These are phyloP conservation scores for Neofusicoccum umdonicola DNA, from an alignment of 2,329 filamentous ascomycete genomes.

Conservation along the genomic window DNA sequence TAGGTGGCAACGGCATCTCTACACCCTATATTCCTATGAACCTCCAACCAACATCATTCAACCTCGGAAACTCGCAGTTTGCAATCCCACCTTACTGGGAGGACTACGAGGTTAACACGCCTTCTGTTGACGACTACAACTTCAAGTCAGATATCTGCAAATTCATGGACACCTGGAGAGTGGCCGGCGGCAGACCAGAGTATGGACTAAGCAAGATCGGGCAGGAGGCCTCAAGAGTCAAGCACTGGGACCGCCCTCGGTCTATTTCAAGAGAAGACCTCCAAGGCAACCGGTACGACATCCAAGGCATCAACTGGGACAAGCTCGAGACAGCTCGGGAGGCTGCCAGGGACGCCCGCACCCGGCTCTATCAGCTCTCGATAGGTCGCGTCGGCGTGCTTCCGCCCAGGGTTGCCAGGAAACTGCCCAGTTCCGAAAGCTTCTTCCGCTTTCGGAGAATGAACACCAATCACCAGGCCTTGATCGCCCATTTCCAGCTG, in stretches of 20 bases:
- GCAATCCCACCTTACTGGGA: slow-evolving; percentile 2
- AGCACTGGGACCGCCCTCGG: slow-evolving; percentile 23
- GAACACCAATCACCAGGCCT: slow-evolving; percentile 49
- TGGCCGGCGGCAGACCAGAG: background rate
- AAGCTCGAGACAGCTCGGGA: slow-evolving; percentile 30
- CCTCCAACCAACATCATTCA: slow-evolving; percentile 1
- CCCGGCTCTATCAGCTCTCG: slow-evolving; percentile 3
- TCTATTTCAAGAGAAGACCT: slow-evolving; percentile 32
- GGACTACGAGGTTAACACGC: slow-evolving; percentile 15
- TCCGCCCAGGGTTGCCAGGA: background rate
- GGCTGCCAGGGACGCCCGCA: slow-evolving; percentile 6
- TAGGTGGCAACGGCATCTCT: background rate
- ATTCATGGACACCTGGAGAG: slow-evolving; percentile 18
- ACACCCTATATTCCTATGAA: background rate
- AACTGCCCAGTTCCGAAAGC: slow-evolving; percentile 40
- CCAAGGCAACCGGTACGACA: slow-evolving; percentile 35
- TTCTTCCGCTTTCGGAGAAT: slow-evolving; percentile 51
- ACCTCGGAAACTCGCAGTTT: slow-evolving; percentile 14
- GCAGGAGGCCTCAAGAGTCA: slow-evolving; percentile 8
- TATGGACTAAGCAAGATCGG: slow-evolving; percentile 4
- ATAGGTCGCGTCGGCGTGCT: background rate
- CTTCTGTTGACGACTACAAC: slow-evolving; percentile 16
- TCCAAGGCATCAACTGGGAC: slow-evolving; percentile 40
- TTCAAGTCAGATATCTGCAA: slow-evolving; percentile 19
- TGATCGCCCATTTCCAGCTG: slow-evolving; percentile 59